These are phyloP conservation scores for Chlamydomonas applanata DNA, from an alignment of 139 green algal species.

Conservation along the genomic window DNA sequence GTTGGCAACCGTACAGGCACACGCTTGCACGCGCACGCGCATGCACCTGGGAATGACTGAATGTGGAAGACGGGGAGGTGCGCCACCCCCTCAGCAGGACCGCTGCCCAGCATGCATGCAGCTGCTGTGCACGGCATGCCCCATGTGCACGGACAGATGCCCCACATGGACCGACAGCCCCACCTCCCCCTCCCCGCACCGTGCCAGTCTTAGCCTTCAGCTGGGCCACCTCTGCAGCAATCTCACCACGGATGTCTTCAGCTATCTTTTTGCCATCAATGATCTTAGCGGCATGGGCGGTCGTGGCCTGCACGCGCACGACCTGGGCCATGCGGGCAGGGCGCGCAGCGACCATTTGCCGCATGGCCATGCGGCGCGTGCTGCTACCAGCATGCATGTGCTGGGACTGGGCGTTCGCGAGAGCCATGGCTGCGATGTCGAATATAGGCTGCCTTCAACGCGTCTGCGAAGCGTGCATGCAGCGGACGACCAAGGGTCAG, in stretches of 20 bases:
- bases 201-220: slow-evolving; percentile 62
- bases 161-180: too few relatives aligned
- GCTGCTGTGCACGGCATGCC: not conserved
- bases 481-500: too few relatives aligned
- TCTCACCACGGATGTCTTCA: slow-evolving; percentile 77
- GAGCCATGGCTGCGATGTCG: slow-evolving; percentile 6
- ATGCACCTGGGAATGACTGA: too few relatives aligned
- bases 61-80: too few relatives aligned
- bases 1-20: too few relatives aligned
- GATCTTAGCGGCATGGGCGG: slow-evolving; percentile 20
- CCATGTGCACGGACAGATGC: not conserved
- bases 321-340: not conserved
- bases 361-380: too few relatives aligned
- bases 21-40: too few relatives aligned
- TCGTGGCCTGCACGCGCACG: not conserved
- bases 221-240: slow-evolving; percentile 64
- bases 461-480: too few relatives aligned
- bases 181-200: not conserved
- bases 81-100: too few relatives aligned
- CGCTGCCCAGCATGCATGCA: too few relatives aligned
- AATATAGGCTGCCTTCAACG: not conserved
- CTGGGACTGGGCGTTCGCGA: not conserved
- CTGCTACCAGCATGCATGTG: not conserved
- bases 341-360: not conserved
- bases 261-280: slow-evolving; percentile 65